Evolutionary conservation across 1,139 yeast genomes (phyloP), one percentile per base, ranked within the genome.

Genomic region (Candida labiduridarum): DNA sequence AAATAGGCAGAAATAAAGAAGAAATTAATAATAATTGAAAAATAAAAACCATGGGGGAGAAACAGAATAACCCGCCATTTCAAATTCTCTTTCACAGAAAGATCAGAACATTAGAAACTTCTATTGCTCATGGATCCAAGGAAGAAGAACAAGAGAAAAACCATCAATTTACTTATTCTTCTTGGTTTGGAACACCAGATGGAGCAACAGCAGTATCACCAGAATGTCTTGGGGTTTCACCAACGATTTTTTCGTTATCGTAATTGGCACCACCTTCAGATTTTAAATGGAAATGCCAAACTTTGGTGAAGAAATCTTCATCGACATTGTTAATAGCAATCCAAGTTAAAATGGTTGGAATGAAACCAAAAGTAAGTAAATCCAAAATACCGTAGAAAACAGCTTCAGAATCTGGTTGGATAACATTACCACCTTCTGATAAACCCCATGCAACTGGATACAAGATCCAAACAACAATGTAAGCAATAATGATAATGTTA

Each of bases 341-440:
- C 64, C 71, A 69, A 12, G 75, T 68, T 53, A 73, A 65, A 16
- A 59, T 46, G 29, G 68, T 59, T 52, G 85, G 85, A 47, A 79
- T 57, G 44, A 73, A 45, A 44, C 71, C 72, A 60, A 79, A 80
- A 47, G 69, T 67, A 45, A 77, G 58, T 48, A 83, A 59, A 61
- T 84, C 89, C 57, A 84, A 71, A 46, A 84, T 68, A 69, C 89
- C 89, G 58, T 80, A 82, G 68, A 83, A 84, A 16, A 78, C 84
- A 47, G 85, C 83, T 64, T 83, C 88, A n/a, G 85, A 78, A 60
- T 82, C 87, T 40, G 85, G 85, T 58, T 79, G 81, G 55, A 84
- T 83, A 41, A 71, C 79, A 61, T 84, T 84, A 65, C 88, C 88
- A 72, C 89, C 89, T 59, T 84, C 88, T 56, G 79, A 69, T 51